These are phyloP conservation scores for Suhomyces atakaporum DNA, from an alignment of 1,139 yeast genomes.

Conservation along the genomic window DNA sequence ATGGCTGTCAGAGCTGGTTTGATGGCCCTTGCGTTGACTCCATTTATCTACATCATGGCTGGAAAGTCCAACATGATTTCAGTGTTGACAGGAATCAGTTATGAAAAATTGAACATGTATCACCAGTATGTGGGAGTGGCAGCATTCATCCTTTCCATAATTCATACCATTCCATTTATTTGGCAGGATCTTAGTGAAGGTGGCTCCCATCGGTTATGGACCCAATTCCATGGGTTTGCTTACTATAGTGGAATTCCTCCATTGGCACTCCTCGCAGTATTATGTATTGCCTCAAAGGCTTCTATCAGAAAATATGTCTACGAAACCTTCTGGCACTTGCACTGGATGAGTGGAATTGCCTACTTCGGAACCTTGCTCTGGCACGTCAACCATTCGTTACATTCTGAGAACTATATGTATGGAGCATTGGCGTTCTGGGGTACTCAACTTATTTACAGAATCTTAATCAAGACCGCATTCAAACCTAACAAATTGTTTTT, in stretches of 20 bases:
- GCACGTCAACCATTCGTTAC: constrained; percentile 46
- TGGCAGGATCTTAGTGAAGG: constrained; percentile 53
- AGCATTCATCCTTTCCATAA: constrained; percentile 49
- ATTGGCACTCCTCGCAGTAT: constrained; percentile 44
- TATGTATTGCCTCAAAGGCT: constrained; percentile 51
- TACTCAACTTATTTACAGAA: constrained; percentile 53
- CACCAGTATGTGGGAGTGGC: constrained; percentile 54
- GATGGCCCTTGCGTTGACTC: constrained; percentile 54
- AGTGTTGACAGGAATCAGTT: constrained; percentile 54
- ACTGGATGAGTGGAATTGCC: constrained; percentile 61
- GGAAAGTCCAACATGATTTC: constrained; percentile 57
- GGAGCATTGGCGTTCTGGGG: constrained; percentile 61
- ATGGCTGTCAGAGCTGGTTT: constrained; percentile 56
- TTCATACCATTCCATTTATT: constrained; percentile 59
- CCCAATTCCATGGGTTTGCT: constrained; percentile 19
- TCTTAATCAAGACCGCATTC: constrained; percentile 52
- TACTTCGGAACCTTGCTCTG: constrained; percentile 54
- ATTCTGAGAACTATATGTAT: constrained; percentile 52
- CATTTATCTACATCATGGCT: constrained; percentile 51
- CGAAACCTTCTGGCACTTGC: constrained; percentile 56
- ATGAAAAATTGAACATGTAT: constrained; percentile 54
- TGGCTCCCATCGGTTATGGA: constrained; percentile 34
- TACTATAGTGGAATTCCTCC: constrained; percentile 45
- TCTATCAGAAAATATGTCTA: constrained; percentile 46
- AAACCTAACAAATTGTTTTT: constrained; percentile 46